Evolutionary conservation across 2,329 filamentous ascomycete genomes (phyloP).

Genomic region (Alternaria brassicicola): DNA sequence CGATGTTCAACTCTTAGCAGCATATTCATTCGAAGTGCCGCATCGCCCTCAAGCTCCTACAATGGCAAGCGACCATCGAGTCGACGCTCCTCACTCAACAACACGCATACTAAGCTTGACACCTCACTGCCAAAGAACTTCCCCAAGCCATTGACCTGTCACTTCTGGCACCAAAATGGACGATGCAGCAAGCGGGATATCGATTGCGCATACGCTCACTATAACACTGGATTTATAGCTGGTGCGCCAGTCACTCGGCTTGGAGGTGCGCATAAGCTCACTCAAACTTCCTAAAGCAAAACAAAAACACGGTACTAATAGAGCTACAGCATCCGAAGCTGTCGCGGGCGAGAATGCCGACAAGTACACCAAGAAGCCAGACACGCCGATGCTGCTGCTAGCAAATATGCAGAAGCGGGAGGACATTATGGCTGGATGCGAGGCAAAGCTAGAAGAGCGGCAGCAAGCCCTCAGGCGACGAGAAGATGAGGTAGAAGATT

Average conservation of each 20-base stretch:
- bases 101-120: not conserved
- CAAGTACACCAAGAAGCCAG: not conserved
- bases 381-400: not conserved
- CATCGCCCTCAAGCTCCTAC: not conserved
- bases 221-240: not conserved
- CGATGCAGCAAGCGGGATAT: constrained; percentile 10
- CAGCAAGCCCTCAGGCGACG: not conserved
- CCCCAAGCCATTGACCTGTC: constrained; percentile 9
- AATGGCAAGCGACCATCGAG: not conserved
- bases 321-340: not conserved
- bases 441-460: not conserved
- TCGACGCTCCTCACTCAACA: not conserved
- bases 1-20: not conserved
- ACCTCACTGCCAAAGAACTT: constrained; percentile 14
- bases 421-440: not conserved
- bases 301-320: not conserved
- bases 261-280: not conserved
- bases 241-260: not conserved
- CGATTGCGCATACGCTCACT: constrained; percentile 13
- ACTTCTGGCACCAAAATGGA: constrained; percentile 17
- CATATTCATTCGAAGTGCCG: not conserved
- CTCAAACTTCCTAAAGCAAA: not conserved
- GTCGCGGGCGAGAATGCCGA: not conserved
- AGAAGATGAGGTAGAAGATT: not conserved
- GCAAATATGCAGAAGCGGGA: not conserved